These are phyloP conservation scores for Sphagnum magellanicum DNA, from an alignment of 228 moss, liverwort and hornwort genomes.

Conservation along the genomic window DNA sequence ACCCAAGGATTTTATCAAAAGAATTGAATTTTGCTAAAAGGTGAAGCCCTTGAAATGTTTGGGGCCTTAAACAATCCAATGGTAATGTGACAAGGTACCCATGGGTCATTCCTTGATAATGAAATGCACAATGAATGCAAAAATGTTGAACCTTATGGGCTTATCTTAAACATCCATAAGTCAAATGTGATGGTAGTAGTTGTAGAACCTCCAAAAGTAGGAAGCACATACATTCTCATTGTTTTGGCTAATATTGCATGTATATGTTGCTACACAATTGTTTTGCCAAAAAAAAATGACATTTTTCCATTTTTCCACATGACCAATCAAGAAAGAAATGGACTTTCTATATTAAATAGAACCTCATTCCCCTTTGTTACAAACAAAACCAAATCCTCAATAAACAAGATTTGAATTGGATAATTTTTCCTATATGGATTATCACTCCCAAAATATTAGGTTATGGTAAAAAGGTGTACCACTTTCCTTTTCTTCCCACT, in stretches of 20 bases:
- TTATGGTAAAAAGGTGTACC: neutral
- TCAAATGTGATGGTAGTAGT: neutral
- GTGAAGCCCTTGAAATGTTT: no score
- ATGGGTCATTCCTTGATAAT: no score
- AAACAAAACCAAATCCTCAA: neutral
- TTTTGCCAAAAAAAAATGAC: neutral
- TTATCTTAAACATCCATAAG: neutral
- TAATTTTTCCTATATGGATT: neutral
- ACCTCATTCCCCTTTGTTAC: neutral
- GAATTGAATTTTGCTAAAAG: no score
- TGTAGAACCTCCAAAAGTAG: no score
- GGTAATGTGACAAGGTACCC: no score
- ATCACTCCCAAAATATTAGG: neutral
- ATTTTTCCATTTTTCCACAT: neutral
- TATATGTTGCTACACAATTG: no score
- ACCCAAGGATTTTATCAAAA: no score
- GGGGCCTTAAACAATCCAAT: no score
- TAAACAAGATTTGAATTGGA: neutral
- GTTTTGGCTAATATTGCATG: neutral
- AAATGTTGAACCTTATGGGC: neutral
- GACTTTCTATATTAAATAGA: neutral
- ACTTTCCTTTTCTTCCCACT: neutral
- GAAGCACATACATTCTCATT: neutral
- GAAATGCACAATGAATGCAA: no score
- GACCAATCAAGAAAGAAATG: neutral